Percentiles rank a stretch among this genome's conserved stretches.
Evolutionary conservation across 2,329 filamentous ascomycete species (phyloP).

Genomic region (Myriosclerotinia curreyana): DNA sequence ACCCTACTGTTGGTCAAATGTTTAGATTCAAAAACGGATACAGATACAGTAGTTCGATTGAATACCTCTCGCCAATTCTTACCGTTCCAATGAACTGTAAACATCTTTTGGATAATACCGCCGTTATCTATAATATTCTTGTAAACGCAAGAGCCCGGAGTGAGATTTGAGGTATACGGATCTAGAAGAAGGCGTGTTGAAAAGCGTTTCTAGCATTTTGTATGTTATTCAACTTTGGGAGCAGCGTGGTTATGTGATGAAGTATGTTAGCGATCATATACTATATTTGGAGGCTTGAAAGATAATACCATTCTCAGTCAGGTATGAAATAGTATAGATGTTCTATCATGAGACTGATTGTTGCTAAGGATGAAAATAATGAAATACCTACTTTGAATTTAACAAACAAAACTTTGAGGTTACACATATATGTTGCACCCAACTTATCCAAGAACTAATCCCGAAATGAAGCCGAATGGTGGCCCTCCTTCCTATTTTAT

Average conservation of each 20-base stretch:
- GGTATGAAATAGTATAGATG: not conserved
- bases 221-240: not conserved
- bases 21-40: constrained; percentile 3
- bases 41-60: not conserved
- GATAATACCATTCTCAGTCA: not conserved
- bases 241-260: not conserved
- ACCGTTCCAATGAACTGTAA: not conserved
- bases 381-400: not conserved
- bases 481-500: constrained; percentile 5
- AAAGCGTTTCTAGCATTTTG: not conserved
- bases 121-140: not conserved
- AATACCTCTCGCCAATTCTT: not conserved
- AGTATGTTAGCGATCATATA: not conserved
- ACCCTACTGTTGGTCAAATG: not conserved
- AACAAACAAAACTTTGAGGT: no score
- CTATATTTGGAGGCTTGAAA: not conserved
- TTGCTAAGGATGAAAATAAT: not conserved
- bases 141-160: not conserved
- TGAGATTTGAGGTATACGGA: no score
- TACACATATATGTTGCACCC: no score
- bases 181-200: not conserved
- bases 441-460: no score
- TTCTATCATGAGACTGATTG: not conserved
- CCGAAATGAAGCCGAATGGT: constrained; percentile 1
- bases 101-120: constrained; percentile 3